These are phyloP conservation scores for Sporothrix protearum DNA, from an alignment of 2,329 filamentous ascomycete genomes.

Conservation along the genomic window DNA sequence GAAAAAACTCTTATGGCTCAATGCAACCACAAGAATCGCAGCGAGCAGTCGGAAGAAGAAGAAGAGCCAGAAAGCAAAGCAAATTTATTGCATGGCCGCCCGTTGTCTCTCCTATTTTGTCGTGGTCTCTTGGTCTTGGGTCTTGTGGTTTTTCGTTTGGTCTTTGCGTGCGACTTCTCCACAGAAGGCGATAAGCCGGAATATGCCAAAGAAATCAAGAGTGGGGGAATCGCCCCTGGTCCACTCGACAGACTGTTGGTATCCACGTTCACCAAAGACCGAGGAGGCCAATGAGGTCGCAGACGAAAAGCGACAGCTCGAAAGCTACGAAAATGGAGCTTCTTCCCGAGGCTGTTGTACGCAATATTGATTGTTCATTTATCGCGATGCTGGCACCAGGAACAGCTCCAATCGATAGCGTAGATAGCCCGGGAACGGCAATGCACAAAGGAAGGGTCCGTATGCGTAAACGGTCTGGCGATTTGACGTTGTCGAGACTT, in stretches of 20 bases:
- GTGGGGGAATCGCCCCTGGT: neutral
- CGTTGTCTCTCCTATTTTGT: neutral
- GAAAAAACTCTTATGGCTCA: neutral
- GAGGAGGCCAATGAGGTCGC: slow-evolving; percentile 8
- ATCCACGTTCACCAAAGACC: neutral
- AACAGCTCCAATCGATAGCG: slow-evolving; percentile 2
- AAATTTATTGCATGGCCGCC: slow-evolving; percentile 3
- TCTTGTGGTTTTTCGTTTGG: neutral
- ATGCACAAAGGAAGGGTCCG: neutral
- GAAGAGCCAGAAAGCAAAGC: neutral
- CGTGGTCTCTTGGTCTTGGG: neutral
- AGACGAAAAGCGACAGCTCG: neutral
- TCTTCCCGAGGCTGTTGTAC: neutral
- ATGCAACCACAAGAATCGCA: neutral
- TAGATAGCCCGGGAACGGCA: neutral
- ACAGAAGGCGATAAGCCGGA: neutral
- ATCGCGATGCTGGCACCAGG: neutral
- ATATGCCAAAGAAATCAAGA: neutral
- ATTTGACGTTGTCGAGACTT: neutral
- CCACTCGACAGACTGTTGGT: neutral
- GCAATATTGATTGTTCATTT: neutral
- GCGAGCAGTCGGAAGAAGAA: neutral
- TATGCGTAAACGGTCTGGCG: neutral
- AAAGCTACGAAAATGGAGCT: slow-evolving; percentile 6
- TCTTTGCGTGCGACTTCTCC: neutral